Percentiles rank a stretch among this genome's conserved stretches.
Conservation (phyloP, 805 yeast genomes). For the Kuraishia ogatae region DNA sequence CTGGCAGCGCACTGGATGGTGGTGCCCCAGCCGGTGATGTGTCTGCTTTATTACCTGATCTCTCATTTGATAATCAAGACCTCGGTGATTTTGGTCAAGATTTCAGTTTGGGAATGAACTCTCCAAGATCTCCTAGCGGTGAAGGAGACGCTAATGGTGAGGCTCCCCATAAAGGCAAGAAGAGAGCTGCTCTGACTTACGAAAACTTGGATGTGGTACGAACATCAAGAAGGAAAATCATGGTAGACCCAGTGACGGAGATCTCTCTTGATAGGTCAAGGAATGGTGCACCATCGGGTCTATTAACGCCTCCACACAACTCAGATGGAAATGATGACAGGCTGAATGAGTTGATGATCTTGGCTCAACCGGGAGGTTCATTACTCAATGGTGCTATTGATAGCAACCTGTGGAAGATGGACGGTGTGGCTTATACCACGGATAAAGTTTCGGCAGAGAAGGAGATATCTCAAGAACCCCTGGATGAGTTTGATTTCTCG, state of each 20-base stretch:
- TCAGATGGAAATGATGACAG: conserved; percentile 3
- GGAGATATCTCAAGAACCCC: background rate
- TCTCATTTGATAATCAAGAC: conserved; percentile 12
- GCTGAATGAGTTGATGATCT: background rate
- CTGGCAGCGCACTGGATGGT: background rate
- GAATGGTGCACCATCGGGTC: conserved; percentile 16
- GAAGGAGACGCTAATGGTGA: background rate
- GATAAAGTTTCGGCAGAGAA: background rate
- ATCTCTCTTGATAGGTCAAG: conserved; percentile 31
- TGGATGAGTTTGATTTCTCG: background rate
- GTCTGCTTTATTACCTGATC: conserved; percentile 15
- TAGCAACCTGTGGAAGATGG: background rate
- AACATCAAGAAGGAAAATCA: conserved; percentile 36
- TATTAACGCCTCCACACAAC: conserved; percentile 8
- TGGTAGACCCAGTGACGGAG: conserved; percentile 35
- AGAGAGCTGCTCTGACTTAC: conserved; percentile 16
- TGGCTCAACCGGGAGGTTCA: background rate
- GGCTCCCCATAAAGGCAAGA: conserved; percentile 11
- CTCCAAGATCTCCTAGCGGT: background rate
- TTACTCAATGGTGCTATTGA: background rate
- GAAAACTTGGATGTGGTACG: conserved; percentile 33
- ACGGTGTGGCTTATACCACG: background rate
- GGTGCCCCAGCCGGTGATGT: background rate
- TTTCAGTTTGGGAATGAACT: conserved; percentile 3
- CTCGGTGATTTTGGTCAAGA: conserved; percentile 6